Evolutionary conservation across 225 moss, liverwort and hornwort genomes (phyloP), one percentile per base, ranked within the genome.

Genomic region (Marchantia paleacea): DNA sequence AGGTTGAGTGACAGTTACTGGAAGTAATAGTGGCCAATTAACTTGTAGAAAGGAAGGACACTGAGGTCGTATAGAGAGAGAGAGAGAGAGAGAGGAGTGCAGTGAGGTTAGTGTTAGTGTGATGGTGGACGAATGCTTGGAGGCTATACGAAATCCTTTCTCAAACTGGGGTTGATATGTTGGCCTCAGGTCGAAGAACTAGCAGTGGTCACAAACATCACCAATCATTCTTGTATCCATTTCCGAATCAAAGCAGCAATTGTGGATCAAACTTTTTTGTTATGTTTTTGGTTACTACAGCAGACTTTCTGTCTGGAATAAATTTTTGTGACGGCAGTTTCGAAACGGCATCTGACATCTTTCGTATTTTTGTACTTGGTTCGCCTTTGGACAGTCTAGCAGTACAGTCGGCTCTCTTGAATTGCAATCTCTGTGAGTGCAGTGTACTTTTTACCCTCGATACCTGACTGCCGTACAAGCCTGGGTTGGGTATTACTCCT

Each of bases 171-270:
- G 55, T 54, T 54, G 74, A 28, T 25, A 52, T 53, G 13, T 26
- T 75, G 55, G 54, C 28, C 26, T 53, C 28, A 55, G 26, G 7
- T 26, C 1, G 18, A 18, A 30, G 52, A 1, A 54, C 7, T 18
- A 31, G 10, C 75, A 61, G 58, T 51, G 50, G 51, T 22, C 14
- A 31, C 29, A 15, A 58, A 55, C 30, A 75, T 10, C 39, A 47
- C 54, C 57, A 60, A 76, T 15, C 18, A 60, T 76, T 39, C 75
- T 76, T 76, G 58, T 76, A 60, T 54, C 22, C 75, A 47, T 76
- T 31, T 60, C 54, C 54, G 10, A 18, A 47, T 30, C 22, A 60
- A 60, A 76, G 75, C 58, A 31, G 31, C 75, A 60, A 31, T 30
- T 76, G 69, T 70, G 69, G 47, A 39, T 49, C 39, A 39, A 39